Conservation (phyloP, 1,284 basidiomycete genomes). For the Irpex sp. region DNA sequence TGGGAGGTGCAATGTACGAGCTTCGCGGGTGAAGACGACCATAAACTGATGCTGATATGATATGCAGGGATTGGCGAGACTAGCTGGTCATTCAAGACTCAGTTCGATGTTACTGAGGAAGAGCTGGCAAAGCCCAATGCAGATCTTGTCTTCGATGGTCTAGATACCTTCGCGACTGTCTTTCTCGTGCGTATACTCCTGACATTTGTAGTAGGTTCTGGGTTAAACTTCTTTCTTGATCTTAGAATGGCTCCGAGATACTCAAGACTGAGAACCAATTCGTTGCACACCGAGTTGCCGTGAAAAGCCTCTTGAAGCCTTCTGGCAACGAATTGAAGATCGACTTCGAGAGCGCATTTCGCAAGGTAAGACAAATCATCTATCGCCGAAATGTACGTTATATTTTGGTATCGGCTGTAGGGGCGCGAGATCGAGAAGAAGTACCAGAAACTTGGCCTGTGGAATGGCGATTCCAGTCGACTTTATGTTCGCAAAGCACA, state of each 20-base stretch:
- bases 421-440: conserved; percentile 62
- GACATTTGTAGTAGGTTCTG: no score
- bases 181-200: conserved; percentile 45
- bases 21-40: no score
- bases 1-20: conserved; percentile 81
- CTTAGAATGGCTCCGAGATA: background rate
- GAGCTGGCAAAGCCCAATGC: conserved; percentile 44
- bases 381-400: background rate
- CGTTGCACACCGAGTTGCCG: conserved; percentile 56
- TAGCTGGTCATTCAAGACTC: conserved; percentile 79
- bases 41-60: background rate
- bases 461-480: conserved; percentile 87
- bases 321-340: conserved; percentile 68
- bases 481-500: conserved; percentile 86
- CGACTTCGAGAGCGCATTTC: conserved; percentile 71
- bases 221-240: no score
- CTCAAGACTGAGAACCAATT: conserved; percentile 74
- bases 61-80: conserved; percentile 78
- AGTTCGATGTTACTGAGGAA: conserved; percentile 46
- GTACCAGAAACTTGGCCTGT: conserved; percentile 55
- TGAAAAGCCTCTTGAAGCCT: conserved; percentile 46
- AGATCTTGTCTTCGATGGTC: conserved; percentile 81
- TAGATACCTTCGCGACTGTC: conserved; percentile 80
- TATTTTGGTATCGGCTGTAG: conserved; percentile 24
- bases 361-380: conserved; percentile 43